A percentile compares a stretch with the other conserved stretches of the same genome.
These are phyloP conservation scores for Hibiscus syriacus DNA, from an alignment of 345 rosid genomes.

Conservation along the genomic window DNA sequence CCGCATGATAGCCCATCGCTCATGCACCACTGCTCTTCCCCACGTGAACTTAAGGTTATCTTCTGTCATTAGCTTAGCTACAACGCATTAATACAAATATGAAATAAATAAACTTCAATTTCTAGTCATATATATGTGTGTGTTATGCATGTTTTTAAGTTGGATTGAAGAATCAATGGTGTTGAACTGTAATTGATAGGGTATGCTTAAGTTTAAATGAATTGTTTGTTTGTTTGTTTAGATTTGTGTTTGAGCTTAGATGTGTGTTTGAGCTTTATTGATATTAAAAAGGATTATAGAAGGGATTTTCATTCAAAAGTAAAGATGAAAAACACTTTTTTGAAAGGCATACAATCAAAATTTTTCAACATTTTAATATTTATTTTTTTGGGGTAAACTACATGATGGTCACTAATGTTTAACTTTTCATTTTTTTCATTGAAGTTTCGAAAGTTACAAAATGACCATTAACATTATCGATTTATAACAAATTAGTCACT, in stretches of 20 bases:
- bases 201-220: neutral
- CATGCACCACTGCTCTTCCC: slow-evolving; percentile 76
- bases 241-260: neutral
- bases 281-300: neutral
- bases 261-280: neutral
- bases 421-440: too few relatives aligned
- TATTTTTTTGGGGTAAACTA: too few relatives aligned
- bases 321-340: neutral
- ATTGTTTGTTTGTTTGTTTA: neutral
- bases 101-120: neutral
- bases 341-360: too few relatives aligned
- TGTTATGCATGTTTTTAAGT: neutral
- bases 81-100: neutral
- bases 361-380: too few relatives aligned
- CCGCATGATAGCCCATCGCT: slow-evolving; percentile 89
- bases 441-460: too few relatives aligned
- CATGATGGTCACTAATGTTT: too few relatives aligned
- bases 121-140: neutral
- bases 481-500: too few relatives aligned
- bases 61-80: slow-evolving; percentile 67
- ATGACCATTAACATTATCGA: too few relatives aligned
- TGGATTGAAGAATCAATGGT: neutral
- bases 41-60: slow-evolving; percentile 88
- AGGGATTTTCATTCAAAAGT: neutral
- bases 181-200: neutral